Evolutionary conservation across 495 filamentous ascomycete genomes (phyloP).

Genomic region (Penicillium argentinense): DNA sequence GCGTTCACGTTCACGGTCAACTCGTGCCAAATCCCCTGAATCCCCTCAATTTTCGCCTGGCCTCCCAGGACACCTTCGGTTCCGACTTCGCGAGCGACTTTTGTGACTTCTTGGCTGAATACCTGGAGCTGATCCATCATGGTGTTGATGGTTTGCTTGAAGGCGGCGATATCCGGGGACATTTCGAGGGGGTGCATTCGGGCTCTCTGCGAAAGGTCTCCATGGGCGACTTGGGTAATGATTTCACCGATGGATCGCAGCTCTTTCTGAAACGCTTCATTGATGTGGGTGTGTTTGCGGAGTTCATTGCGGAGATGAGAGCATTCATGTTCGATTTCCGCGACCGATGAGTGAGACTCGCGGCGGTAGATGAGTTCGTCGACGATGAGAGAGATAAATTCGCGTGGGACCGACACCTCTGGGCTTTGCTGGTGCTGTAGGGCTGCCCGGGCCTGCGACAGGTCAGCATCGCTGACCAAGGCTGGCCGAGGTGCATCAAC

Average conservation of each 20-base stretch:
- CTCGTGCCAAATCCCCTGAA: slow-evolving; percentile 92
- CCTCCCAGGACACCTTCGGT: slow-evolving; percentile 88
- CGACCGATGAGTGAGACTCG: slow-evolving; percentile 21
- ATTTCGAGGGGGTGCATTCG: slow-evolving; percentile 86
- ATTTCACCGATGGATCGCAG: slow-evolving; percentile 90
- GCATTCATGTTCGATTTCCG: slow-evolving; percentile 50
- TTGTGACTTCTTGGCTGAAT: slow-evolving; percentile 89
- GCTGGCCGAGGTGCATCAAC: slow-evolving; percentile 20
- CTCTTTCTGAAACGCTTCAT: slow-evolving; percentile 91
- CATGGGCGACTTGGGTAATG: slow-evolving; percentile 83
- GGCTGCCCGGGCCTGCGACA: slow-evolving; percentile 61
- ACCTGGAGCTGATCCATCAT: slow-evolving; percentile 96
- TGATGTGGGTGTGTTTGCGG: slow-evolving; percentile 87
- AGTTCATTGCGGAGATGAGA: slow-evolving; percentile 73
- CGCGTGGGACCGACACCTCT: slow-evolving; percentile 62
- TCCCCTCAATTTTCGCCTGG: slow-evolving; percentile 83
- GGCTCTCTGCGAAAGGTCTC: slow-evolving; percentile 89
- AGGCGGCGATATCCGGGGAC: slow-evolving; percentile 90
- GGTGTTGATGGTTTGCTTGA: slow-evolving; percentile 86
- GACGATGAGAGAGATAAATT: slow-evolving; percentile 52
- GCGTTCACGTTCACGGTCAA: slow-evolving; percentile 91
- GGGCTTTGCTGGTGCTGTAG: slow-evolving; percentile 66
- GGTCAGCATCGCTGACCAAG: slow-evolving; percentile 58
- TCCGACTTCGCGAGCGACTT: slow-evolving; percentile 86
- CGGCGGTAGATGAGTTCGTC: slow-evolving; percentile 44